A percentile compares a stretch with the other conserved stretches of the same genome.
Evolutionary conservation across 768 basidiomycete species (phyloP).

Genomic region (Phlegmacium glaucopus): DNA sequence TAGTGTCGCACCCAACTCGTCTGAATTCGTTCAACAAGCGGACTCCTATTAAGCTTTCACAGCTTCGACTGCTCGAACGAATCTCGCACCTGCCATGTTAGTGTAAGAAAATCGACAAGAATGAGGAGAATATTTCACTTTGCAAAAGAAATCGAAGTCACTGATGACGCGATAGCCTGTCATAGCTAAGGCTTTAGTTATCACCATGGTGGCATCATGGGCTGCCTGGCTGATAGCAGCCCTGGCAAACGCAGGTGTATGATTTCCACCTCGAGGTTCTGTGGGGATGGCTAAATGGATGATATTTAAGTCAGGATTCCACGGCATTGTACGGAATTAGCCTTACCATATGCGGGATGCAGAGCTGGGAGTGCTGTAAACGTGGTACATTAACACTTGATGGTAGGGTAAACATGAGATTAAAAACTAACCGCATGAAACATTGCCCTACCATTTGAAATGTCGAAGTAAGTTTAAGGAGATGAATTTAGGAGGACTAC

Average conservation of each 20-base stretch:
- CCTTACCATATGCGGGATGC: slow-evolving; percentile 58
- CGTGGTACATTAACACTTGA: slow-evolving; percentile 12
- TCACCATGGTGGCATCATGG: slow-evolving; percentile 53
- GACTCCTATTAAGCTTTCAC: background rate
- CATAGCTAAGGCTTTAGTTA: slow-evolving; percentile 60
- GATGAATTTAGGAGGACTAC: slow-evolving; percentile 21
- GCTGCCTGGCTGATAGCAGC: slow-evolving; percentile 60
- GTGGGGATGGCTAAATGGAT: slow-evolving; percentile 63
- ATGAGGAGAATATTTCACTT: slow-evolving; percentile 33
- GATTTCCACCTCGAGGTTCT: slow-evolving; percentile 66
- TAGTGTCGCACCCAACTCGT: background rate
- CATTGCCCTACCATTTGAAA: slow-evolving; percentile 55
- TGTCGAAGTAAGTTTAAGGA: slow-evolving; percentile 5
- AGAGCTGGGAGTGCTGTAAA: slow-evolving; percentile 54
- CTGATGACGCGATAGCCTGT: slow-evolving; percentile 58
- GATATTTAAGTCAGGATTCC: slow-evolving; percentile 1
- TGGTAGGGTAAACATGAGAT: background rate
- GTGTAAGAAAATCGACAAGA: background rate
- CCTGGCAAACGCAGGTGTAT: slow-evolving; percentile 62
- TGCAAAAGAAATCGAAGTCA: slow-evolving; percentile 52
- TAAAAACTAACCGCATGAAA: slow-evolving; percentile 52
- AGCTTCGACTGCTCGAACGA: slow-evolving; percentile 17
- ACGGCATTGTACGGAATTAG: slow-evolving; percentile 6
- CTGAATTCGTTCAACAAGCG: too few species aligned
- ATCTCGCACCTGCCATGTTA: slow-evolving; percentile 14